Percentiles rank a stretch among this genome's conserved stretches.
Evolutionary conservation across 2,329 filamentous ascomycete genomes (phyloP).

Genomic region (Colletotrichum gigasporum): DNA sequence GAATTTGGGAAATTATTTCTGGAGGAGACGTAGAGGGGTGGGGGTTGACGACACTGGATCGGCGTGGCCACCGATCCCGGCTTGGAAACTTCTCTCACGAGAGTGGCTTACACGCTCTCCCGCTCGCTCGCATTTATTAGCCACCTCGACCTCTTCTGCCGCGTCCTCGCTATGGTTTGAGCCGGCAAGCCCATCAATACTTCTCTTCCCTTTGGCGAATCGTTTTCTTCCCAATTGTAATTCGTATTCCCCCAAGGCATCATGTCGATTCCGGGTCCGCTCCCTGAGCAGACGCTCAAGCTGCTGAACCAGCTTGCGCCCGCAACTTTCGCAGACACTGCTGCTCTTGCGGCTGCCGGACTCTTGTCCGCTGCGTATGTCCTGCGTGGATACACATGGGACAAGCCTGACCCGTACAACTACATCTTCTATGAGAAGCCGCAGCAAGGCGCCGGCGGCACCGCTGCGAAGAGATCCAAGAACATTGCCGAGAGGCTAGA

Average conservation of each 20-base stretch:
- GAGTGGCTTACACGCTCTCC: not conserved
- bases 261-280: constrained; percentile 15
- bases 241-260: not conserved
- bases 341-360: constrained; percentile 37
- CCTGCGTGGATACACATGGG: constrained; percentile 54
- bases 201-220: not conserved
- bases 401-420: constrained; percentile 58
- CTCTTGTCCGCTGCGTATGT: constrained; percentile 45
- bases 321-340: constrained; percentile 35
- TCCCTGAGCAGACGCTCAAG: constrained; percentile 23
- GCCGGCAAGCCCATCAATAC: not conserved
- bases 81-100: constrained; percentile 1
- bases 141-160: not conserved
- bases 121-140: constrained; percentile 16
- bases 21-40: too few species aligned
- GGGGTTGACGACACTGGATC: not conserved
- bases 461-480: constrained; percentile 47
- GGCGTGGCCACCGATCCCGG: not conserved
- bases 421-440: constrained; percentile 59
- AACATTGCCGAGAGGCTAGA: constrained; percentile 51
- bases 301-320: constrained; percentile 33
- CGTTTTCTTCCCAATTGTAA: not conserved
- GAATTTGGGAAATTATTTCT: not conserved
- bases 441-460: constrained; percentile 40
- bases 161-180: not conserved